Conservation (phyloP, 495 filamentous ascomycete genomes). For the Xylaria palmicola region DNA sequence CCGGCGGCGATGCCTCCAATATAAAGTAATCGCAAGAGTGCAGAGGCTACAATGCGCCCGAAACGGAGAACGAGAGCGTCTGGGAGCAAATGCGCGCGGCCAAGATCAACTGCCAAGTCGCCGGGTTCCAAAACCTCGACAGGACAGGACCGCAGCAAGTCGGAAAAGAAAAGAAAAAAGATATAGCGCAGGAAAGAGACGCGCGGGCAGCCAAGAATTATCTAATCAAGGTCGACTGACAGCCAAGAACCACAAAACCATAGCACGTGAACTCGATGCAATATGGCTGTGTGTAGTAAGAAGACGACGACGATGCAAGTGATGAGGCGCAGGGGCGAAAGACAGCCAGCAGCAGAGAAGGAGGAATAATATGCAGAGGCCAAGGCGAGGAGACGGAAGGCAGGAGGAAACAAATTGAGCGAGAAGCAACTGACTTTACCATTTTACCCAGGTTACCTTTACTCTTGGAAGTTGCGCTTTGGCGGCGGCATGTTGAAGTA, state of each 20-base stretch:
- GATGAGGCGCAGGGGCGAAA: neutral
- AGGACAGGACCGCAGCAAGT: neutral
- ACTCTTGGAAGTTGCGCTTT: neutral
- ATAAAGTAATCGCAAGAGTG: too few relatives aligned
- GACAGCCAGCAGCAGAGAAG: too few relatives aligned
- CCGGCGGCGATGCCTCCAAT: neutral
- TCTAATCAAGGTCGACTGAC: neutral
- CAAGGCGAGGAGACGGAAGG: neutral
- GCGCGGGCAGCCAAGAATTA: constrained; percentile 1
- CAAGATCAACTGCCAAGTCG: neutral
- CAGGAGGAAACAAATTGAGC: neutral
- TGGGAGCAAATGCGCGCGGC: neutral
- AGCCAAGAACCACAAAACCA: constrained; percentile 8
- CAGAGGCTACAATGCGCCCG: too few relatives aligned
- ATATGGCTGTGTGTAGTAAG: neutral
- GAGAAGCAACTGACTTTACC: too few relatives aligned
- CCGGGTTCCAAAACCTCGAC: neutral
- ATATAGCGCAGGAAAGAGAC: neutral
- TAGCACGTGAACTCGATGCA: neutral
- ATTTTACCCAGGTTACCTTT: too few relatives aligned
- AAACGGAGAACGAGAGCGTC: neutral
- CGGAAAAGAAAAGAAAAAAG: neutral
- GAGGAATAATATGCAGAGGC: neutral
- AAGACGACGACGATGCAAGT: neutral
- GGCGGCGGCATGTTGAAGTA: too few relatives aligned